These are phyloP conservation scores for Borealophlyctis nickersoniae DNA, from an alignment of 192 early-diverging fungal species.

Conservation along the genomic window DNA sequence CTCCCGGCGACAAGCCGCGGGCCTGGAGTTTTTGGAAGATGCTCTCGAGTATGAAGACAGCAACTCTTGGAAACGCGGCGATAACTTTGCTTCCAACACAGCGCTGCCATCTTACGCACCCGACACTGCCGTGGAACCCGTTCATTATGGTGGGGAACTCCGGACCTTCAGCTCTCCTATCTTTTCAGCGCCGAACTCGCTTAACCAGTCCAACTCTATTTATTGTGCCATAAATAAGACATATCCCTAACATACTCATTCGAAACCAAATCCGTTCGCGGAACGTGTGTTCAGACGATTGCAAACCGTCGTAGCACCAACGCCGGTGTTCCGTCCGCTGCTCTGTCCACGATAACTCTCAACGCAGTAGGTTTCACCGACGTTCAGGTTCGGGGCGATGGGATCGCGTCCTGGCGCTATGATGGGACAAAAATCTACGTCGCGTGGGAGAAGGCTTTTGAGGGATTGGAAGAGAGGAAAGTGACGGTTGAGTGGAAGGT, in stretches of 20 bases:
- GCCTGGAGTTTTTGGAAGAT: no score
- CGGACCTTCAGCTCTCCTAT: not conserved
- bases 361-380: conserved; percentile 35
- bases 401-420: conserved; percentile 22
- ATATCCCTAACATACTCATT: conserved; percentile 29
- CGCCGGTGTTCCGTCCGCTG: not conserved
- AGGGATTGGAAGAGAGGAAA: conserved; percentile 21
- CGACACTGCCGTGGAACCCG: conserved; percentile 31
- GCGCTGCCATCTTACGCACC: conserved; percentile 30
- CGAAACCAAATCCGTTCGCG: conserved; percentile 13
- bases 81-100: conserved; percentile 20
- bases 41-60: no score
- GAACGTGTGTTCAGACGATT: conserved; percentile 23
- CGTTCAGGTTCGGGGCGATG: conserved; percentile 22
- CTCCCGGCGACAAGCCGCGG: no score
- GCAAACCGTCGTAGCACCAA: not conserved
- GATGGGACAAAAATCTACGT: conserved; percentile 35
- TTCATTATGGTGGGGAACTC: conserved; percentile 13
- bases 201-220: not conserved
- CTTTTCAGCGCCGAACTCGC: not conserved
- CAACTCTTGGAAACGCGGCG: no score
- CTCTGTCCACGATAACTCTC: conserved; percentile 23
- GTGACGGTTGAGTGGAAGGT: conserved; percentile 35
- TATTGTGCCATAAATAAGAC: conserved; percentile 17
- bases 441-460: conserved; percentile 35